Percentiles rank a stretch among this genome's conserved stretches.
These are phyloP conservation scores for Mytilinidion resinicola DNA, from an alignment of 495 filamentous ascomycete species.

Conservation along the genomic window DNA sequence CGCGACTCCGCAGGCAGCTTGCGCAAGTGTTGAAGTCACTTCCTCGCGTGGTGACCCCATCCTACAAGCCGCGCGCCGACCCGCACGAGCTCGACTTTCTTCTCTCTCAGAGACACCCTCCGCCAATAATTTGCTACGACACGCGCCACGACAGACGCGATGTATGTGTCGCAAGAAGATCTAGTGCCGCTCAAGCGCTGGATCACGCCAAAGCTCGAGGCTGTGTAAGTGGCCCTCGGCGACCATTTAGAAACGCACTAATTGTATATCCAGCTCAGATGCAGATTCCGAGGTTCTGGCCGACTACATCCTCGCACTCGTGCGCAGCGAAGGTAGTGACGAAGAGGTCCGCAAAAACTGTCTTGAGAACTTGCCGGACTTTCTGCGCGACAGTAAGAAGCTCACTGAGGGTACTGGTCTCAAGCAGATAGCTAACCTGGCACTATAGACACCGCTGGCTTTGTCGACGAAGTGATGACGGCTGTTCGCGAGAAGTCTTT, in stretches of 20 bases:
- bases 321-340: conserved; percentile 71
- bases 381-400: conserved; percentile 68
- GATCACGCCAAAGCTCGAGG: conserved; percentile 84
- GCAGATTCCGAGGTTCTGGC: conserved; percentile 92
- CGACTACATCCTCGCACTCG: conserved; percentile 89
- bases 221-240: conserved; percentile 58
- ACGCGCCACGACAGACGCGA: conserved; percentile 29
- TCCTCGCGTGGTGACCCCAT: too few relatives aligned
- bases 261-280: conserved; percentile 59
- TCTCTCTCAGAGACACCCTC: too few relatives aligned
- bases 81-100: too few relatives aligned
- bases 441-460: conserved; percentile 60
- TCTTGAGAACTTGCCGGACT: conserved; percentile 76
- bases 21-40: too few relatives aligned
- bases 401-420: too few relatives aligned
- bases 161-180: conserved; percentile 77
- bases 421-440: neutral
- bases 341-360: conserved; percentile 67
- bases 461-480: conserved; percentile 81
- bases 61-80: too few relatives aligned
- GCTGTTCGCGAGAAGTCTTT: conserved; percentile 61
- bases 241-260: conserved; percentile 6
- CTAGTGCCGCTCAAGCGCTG: conserved; percentile 70
- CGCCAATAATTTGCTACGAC: neutral
- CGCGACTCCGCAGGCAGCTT: too few relatives aligned